Percentiles rank a stretch among this genome's conserved stretches.
These are phyloP conservation scores for Nothophaeocryptopus gaeumannii DNA, from an alignment of 2,329 filamentous ascomycete genomes.

Conservation along the genomic window DNA sequence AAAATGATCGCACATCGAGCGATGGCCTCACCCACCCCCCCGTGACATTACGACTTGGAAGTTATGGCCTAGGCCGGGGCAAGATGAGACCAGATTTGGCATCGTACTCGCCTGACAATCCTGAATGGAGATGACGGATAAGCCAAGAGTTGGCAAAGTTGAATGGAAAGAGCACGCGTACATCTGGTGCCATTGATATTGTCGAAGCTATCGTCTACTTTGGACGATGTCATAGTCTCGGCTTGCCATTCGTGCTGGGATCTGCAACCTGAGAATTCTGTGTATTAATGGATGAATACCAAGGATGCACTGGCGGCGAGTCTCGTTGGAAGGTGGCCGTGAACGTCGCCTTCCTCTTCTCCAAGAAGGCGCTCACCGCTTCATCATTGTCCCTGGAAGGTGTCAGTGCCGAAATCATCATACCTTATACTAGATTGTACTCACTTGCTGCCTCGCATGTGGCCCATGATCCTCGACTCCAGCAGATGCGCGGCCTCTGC, in stretches of 20 bases:
- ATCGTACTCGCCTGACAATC: no score
- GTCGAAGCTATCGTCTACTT: no score
- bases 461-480: slow-evolving; percentile 21
- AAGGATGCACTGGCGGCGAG: slow-evolving; percentile 21
- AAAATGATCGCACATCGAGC: no score
- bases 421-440: background rate
- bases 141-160: no score
- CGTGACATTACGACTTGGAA: no score
- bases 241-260: slow-evolving; percentile 17
- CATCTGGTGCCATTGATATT: background rate
- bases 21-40: no score
- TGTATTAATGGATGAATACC: slow-evolving; percentile 17
- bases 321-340: slow-evolving; percentile 19
- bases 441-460: slow-evolving; percentile 20
- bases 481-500: slow-evolving; percentile 23
- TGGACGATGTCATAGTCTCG: slow-evolving; percentile 9
- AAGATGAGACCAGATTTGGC: no score
- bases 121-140: no score
- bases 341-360: slow-evolving; percentile 22
- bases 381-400: slow-evolving; percentile 19
- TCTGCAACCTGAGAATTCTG: slow-evolving; percentile 21
- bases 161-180: no score
- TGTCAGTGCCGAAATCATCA: background rate
- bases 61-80: no score
- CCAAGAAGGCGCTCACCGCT: slow-evolving; percentile 21